A percentile compares a stretch with the other conserved stretches of the same genome.
Conservation (phyloP, 225 moss, liverwort and hornwort species). For the Pleurozium schreberi region DNA sequence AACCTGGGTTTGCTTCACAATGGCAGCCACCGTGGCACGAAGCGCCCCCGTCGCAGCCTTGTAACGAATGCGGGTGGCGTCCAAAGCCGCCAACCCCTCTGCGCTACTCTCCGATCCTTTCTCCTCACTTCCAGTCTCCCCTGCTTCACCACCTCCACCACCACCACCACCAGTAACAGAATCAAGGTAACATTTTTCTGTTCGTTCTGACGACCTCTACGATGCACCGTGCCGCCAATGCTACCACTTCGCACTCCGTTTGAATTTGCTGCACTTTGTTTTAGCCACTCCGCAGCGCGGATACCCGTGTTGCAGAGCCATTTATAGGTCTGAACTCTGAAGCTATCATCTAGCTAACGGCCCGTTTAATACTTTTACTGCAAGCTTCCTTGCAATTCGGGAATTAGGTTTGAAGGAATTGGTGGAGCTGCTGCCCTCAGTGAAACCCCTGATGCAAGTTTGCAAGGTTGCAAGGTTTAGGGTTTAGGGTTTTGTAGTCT, state of each 20-base stretch:
- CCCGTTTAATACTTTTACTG: not conserved
- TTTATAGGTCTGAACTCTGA: not conserved
- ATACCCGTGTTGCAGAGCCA: not conserved
- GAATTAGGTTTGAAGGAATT: not conserved
- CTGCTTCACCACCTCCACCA: not conserved
- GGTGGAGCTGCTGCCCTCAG: not conserved
- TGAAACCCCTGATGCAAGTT: not conserved
- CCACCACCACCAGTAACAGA: not conserved
- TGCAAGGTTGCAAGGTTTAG: not conserved
- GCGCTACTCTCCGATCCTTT: constrained; percentile 18
- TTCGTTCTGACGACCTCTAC: not conserved
- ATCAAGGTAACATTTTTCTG: not conserved
- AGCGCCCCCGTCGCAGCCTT: constrained; percentile 61
- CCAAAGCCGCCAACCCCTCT: constrained; percentile 57
- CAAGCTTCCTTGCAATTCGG: not conserved
- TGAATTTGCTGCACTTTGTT: not conserved
- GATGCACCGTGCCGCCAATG: not conserved
- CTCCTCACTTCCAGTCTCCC: constrained; percentile 11
- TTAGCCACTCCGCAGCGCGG: no score
- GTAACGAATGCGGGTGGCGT: constrained; percentile 66
- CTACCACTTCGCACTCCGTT: not conserved
- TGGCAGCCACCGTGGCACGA: constrained; percentile 53
- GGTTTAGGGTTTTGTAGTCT: not conserved
- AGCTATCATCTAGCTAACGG: not conserved
- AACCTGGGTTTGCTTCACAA: constrained; percentile 32